Percentiles rank a stretch among this genome's conserved stretches.
phyloP scores from a whole-genome alignment of 2,329 filamentous ascomycete species.

The Stemphylium lycopersici region DNA sequence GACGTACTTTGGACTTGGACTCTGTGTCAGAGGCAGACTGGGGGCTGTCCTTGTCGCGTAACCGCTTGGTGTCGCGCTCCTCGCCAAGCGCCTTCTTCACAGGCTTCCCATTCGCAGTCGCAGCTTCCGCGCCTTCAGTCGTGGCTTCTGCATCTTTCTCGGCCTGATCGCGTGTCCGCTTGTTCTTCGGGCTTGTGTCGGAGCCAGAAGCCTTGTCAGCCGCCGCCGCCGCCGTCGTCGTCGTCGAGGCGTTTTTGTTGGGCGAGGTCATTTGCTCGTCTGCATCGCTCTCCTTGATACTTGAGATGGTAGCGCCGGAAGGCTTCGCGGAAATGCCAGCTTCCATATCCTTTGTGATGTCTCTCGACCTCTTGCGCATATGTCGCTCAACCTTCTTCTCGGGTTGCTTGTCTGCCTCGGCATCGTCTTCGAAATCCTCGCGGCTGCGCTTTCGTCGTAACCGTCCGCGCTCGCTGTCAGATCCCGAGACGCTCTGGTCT shows the following conservation, averaged over 20 bases:
- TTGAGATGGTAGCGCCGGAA: constrained; percentile 37
- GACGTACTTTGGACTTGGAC: constrained; percentile 34
- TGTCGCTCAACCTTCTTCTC: constrained; percentile 49
- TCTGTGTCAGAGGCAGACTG: constrained; percentile 24
- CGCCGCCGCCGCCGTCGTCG: constrained; percentile 9
- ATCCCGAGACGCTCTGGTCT: constrained; percentile 40
- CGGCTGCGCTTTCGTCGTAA: constrained; percentile 55
- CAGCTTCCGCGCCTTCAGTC: constrained; percentile 17
- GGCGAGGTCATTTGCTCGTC: constrained; percentile 38
- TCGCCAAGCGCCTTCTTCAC: constrained; percentile 27
- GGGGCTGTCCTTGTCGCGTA: constrained; percentile 40
- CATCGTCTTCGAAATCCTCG: constrained; percentile 52
- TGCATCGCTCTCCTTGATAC: constrained; percentile 39
- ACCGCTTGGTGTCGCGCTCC: constrained; percentile 46
- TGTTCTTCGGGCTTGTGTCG: constrained; percentile 55
- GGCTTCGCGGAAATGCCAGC: constrained; percentile 40
- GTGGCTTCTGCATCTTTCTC: constrained; percentile 21
- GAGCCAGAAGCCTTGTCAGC: constrained; percentile 13
- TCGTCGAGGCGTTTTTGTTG: constrained; percentile 13
- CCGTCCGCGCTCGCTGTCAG: constrained; percentile 46
- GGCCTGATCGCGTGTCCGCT: constrained; percentile 51
- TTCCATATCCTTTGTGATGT: constrained; percentile 39
- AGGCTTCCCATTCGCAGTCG: constrained; percentile 21
- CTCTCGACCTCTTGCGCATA: constrained; percentile 55
- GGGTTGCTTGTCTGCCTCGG: constrained; percentile 38